Evolutionary conservation across 768 basidiomycete genomes (phyloP).

Genomic region (Tremella mesenterica): DNA sequence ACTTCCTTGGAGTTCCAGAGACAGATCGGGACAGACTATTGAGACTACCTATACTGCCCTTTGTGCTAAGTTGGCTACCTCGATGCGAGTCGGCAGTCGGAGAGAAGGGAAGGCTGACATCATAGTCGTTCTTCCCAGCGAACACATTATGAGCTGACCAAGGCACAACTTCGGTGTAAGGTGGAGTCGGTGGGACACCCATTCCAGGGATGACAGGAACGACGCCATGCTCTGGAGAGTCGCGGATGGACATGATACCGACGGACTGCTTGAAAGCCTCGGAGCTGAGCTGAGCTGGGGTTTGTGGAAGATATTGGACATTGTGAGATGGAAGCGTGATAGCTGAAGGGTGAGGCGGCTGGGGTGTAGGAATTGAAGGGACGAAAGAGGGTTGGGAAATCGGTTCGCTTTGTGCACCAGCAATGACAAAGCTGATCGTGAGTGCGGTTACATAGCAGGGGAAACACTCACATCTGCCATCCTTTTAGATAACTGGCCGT

Average conservation of each 20-base stretch:
- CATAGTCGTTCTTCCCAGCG: constrained; percentile 5
- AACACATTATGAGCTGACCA: constrained; percentile 27
- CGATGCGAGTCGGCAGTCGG: neutral
- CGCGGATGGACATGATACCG: neutral
- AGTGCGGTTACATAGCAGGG: neutral
- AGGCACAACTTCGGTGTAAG: constrained; percentile 11
- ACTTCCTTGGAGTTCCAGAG: constrained; percentile 4
- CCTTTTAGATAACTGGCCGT: constrained; percentile 22
- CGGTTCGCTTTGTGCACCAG: neutral
- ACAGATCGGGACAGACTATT: too few species aligned
- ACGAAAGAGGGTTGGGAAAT: neutral
- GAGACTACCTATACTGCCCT: neutral
- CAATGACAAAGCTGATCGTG: neutral
- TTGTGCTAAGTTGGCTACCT: neutral
- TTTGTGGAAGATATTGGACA: neutral
- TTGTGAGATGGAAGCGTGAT: neutral
- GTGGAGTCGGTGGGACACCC: constrained; percentile 2
- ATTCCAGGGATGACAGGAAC: neutral
- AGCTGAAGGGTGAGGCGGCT: neutral
- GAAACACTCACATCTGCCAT: constrained; percentile 30
- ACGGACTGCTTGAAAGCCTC: neutral
- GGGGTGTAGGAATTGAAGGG: neutral
- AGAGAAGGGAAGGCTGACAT: neutral
- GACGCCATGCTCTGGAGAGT: neutral
- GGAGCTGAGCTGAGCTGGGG: neutral